phyloP scores from a whole-genome alignment of 805 yeast genomes.

The Ogataea saltuana region DNA sequence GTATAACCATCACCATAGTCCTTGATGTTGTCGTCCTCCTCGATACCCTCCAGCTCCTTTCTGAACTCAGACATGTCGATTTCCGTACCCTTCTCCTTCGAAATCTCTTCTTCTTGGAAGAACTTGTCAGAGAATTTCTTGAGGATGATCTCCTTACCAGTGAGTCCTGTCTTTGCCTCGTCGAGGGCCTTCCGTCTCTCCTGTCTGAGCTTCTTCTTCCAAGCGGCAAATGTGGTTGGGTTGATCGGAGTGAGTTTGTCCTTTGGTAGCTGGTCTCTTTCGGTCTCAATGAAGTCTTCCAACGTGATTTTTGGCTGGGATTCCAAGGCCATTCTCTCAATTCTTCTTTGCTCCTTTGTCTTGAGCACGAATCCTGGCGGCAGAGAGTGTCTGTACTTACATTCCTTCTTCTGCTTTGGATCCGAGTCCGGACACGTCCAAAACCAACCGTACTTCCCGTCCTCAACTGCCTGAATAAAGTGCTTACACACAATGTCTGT shows the following conservation, averaged over 20 bases:
- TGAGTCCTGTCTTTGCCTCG: constrained; percentile 48
- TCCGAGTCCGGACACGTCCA: constrained; percentile 98
- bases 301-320: constrained; percentile 86
- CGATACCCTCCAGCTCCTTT: constrained; percentile 55
- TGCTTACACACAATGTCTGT: constrained; percentile 93
- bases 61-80: constrained; percentile 61
- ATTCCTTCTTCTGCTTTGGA: constrained; percentile 49
- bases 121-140: constrained; percentile 59
- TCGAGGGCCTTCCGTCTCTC: constrained; percentile 47
- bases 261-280: constrained; percentile 79
- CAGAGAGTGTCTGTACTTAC: constrained; percentile 92
- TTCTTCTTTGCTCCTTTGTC: constrained; percentile 92
- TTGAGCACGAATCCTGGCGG: constrained; percentile 97
- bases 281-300: constrained; percentile 95
- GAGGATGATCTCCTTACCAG: constrained; percentile 71
- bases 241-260: constrained; percentile 84
- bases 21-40: constrained; percentile 52
- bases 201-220: constrained; percentile 74
- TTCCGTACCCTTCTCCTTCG: constrained; percentile 47
- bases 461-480: constrained; percentile 96
- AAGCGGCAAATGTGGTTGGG: constrained; percentile 69
- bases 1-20: constrained; percentile 72
- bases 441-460: constrained; percentile 98
- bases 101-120: constrained; percentile 53
- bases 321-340: constrained; percentile 83